A percentile compares a stretch with the other conserved stretches of the same genome.
Evolutionary conservation across 108 stramenopile genomes (phyloP).

Genomic region (Skeletonema menzelii): DNA sequence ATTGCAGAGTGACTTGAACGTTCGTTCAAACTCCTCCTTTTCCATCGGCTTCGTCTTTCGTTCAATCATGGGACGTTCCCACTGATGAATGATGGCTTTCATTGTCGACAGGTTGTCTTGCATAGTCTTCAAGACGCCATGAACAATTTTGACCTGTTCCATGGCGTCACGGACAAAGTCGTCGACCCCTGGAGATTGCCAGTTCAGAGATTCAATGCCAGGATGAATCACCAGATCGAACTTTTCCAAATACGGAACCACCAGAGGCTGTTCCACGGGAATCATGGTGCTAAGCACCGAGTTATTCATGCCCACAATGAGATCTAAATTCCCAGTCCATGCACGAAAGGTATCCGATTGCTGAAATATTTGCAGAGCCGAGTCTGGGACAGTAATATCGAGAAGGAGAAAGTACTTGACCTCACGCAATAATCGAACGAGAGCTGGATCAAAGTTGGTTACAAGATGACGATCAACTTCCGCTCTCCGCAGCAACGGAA

Average conservation of each 20-base stretch:
- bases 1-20: constrained; percentile 51
- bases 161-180: constrained; percentile 75
- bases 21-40: constrained; percentile 80
- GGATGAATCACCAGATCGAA: constrained; percentile 69
- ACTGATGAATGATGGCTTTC: constrained; percentile 52
- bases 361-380: constrained; percentile 78
- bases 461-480: constrained; percentile 55
- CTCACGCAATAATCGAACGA: constrained; percentile 85
- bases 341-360: constrained; percentile 79
- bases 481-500: constrained; percentile 68
- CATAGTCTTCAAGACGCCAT: constrained; percentile 74
- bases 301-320: constrained; percentile 90
- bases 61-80: constrained; percentile 72
- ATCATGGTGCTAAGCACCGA: constrained; percentile 69
- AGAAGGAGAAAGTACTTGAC: constrained; percentile 89
- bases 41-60: constrained; percentile 85
- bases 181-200: constrained; percentile 69
- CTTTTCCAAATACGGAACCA: constrained; percentile 73
- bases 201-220: constrained; percentile 74
- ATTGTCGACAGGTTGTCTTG: constrained; percentile 73
- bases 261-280: constrained; percentile 87
- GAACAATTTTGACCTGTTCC: constrained; percentile 68
- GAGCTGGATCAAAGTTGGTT: constrained; percentile 91
- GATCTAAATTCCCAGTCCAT: constrained; percentile 88
- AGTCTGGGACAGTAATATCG: constrained; percentile 74